These are phyloP conservation scores for Fomitopsis betulina DNA, from an alignment of 1,284 basidiomycete genomes.

Conservation along the genomic window DNA sequence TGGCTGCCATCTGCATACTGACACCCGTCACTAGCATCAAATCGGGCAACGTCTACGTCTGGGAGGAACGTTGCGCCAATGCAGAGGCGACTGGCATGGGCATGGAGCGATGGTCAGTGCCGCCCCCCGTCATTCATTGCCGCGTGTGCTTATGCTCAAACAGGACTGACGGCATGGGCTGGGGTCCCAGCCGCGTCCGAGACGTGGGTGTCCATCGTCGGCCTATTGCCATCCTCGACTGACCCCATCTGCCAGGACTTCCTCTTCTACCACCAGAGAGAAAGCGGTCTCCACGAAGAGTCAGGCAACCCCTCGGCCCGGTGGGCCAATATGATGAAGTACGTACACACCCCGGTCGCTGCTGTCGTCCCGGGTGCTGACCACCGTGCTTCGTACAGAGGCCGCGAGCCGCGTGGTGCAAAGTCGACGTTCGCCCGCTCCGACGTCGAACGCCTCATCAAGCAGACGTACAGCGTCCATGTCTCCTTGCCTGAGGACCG, in stretches of 20 bases:
- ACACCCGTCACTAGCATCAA: conserved; percentile 17
- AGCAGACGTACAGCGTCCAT: conserved; percentile 80
- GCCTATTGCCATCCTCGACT: conserved; percentile 5
- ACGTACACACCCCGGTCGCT: conserved; percentile 9
- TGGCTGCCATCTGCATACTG: background rate
- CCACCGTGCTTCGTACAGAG: conserved; percentile 11
- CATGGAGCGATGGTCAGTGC: conserved; percentile 70
- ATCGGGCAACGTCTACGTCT: conserved; percentile 77
- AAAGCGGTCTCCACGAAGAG: conserved; percentile 61
- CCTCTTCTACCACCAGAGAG: conserved; percentile 78
- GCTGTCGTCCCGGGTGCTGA: background rate
- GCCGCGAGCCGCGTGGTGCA: conserved; percentile 22
- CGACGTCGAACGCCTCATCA: conserved; percentile 48
- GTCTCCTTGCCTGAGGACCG: conserved; percentile 67
- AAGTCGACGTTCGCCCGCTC: conserved; percentile 19
- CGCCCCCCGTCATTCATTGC: background rate
- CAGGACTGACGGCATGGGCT: conserved; percentile 80
- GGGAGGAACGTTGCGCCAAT: conserved; percentile 78
- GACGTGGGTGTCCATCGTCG: conserved; percentile 45
- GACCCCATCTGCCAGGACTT: conserved; percentile 51
- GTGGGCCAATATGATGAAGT: conserved; percentile 75
- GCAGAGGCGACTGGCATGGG: conserved; percentile 73
- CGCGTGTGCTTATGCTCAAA: too few relatives aligned
- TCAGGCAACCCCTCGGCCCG: conserved; percentile 59
- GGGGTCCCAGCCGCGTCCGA: conserved; percentile 75